Conservation (phyloP, 805 yeast species). For the Phaffomyces thermotolerans region DNA sequence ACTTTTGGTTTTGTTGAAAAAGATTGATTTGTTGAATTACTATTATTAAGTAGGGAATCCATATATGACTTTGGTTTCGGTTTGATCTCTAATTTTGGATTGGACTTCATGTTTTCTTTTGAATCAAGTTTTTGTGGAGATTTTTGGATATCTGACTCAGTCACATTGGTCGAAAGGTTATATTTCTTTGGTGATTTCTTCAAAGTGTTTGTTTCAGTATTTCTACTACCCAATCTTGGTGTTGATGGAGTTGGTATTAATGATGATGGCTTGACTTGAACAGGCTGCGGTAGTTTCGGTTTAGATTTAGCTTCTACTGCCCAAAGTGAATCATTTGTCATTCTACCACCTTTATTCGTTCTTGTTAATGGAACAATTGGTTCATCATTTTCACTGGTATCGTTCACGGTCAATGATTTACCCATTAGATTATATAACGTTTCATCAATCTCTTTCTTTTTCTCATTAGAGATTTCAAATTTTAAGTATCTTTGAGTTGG, state of each 20-base stretch:
- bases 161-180: too few species aligned
- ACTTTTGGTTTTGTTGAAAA: slow-evolving; percentile 4
- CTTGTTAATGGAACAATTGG: slow-evolving; percentile 2
- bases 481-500: slow-evolving; percentile 13
- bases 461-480: slow-evolving; percentile 16
- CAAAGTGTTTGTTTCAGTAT: too few species aligned
- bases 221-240: too few species aligned
- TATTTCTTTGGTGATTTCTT: too few species aligned
- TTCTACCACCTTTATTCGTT: slow-evolving; percentile 9
- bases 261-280: neutral
- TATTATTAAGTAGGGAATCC: slow-evolving; percentile 7
- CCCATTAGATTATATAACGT: slow-evolving; percentile 14
- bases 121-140: too few species aligned
- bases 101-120: neutral
- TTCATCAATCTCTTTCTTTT: slow-evolving; percentile 15
- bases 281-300: neutral
- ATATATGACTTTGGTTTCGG: slow-evolving; percentile 10
- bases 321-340: slow-evolving; percentile 4
- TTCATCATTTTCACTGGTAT: neutral
- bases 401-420: neutral
- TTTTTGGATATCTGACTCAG: too few species aligned
- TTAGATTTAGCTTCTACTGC: slow-evolving; percentile 2
- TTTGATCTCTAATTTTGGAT: slow-evolving; percentile 8
- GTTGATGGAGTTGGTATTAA: too few species aligned
- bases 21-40: slow-evolving; percentile 11